Percentiles rank a stretch among this genome's conserved stretches.
Evolutionary conservation across 768 basidiomycete species (phyloP).

Genomic region (Cubamyces sp.): DNA sequence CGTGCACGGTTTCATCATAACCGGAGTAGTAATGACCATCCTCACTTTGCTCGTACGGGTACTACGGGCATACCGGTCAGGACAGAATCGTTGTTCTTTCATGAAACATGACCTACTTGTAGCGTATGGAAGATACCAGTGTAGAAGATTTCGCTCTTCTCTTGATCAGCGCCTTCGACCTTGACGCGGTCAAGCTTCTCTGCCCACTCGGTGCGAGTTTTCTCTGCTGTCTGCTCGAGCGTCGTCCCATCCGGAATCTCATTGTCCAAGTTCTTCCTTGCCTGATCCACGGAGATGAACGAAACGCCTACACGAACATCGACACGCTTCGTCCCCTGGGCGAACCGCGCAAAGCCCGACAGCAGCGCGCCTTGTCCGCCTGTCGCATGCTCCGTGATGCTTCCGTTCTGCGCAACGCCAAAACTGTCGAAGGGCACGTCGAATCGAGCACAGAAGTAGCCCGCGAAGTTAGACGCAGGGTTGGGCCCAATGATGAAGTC

Average conservation of each 20-base stretch:
- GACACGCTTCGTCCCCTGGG: slow-evolving; percentile 38
- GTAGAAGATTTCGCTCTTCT: slow-evolving; percentile 46
- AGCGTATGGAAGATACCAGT: slow-evolving; percentile 67
- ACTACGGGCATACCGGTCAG: slow-evolving; percentile 44
- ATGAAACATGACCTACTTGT: slow-evolving; percentile 43
- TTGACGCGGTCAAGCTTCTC: slow-evolving; percentile 45
- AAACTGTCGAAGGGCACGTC: slow-evolving; percentile 46
- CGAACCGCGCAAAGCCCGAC: slow-evolving; percentile 56
- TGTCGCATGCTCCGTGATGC: slow-evolving; percentile 34
- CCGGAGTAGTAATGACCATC: slow-evolving; percentile 73
- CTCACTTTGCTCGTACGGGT: slow-evolving; percentile 78
- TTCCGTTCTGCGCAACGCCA: slow-evolving; percentile 56
- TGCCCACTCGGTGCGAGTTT: slow-evolving; percentile 42
- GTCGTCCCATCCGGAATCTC: slow-evolving; percentile 45
- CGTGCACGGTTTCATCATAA: slow-evolving; percentile 67
- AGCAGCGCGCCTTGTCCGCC: slow-evolving; percentile 48
- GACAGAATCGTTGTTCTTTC: neutral
- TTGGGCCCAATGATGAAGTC: slow-evolving; percentile 69
- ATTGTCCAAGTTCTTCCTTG: slow-evolving; percentile 42
- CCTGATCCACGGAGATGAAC: slow-evolving; percentile 73
- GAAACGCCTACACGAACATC: slow-evolving; percentile 70
- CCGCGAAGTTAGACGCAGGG: slow-evolving; percentile 35
- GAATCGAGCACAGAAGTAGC: slow-evolving; percentile 67
- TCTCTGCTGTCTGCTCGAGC: slow-evolving; percentile 43
- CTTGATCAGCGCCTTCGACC: slow-evolving; percentile 39